Conservation (phyloP, 768 basidiomycete genomes). For the Dendrothele bispora region DNA sequence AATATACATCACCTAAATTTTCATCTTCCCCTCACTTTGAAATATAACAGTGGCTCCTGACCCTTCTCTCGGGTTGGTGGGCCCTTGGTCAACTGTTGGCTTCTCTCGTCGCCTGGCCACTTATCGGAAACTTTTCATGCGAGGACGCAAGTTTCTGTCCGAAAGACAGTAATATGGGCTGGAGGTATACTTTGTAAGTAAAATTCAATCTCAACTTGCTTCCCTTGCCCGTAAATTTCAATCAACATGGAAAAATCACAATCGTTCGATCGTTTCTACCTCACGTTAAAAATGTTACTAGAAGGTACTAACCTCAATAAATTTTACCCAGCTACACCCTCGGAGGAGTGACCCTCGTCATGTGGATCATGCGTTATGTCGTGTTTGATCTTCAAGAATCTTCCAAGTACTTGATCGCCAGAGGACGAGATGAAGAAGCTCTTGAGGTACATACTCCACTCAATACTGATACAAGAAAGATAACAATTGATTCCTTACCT, state of each 20-base stretch:
- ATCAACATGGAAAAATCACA: no score
- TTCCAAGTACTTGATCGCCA: constrained; percentile 58
- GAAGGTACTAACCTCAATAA: no score
- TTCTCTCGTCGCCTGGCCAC: constrained; percentile 49
- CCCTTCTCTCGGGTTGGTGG: constrained; percentile 7
- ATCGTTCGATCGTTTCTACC: no score
- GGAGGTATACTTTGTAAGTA: constrained; percentile 54
- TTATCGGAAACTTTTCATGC: constrained; percentile 59
- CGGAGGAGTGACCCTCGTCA: constrained; percentile 47
- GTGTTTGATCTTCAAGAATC: constrained; percentile 62
- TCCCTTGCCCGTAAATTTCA: no score
- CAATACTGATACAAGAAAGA: no score
- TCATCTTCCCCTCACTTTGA: no score
- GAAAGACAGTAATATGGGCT: constrained; percentile 55
- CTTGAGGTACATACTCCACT: constrained; percentile 38
- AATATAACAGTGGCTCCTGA: constrained; percentile 4
- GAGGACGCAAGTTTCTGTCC: constrained; percentile 40
- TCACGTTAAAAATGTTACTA: no score
- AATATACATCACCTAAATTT: no score
- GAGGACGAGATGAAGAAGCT: constrained; percentile 57
- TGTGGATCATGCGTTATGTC: constrained; percentile 55
- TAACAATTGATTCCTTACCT: neutral
- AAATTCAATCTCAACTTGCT: neutral
- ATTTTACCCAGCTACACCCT: no score
- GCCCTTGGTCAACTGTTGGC: constrained; percentile 29